phyloP scores from a whole-genome alignment of 2,329 filamentous ascomycete species.

The Aspergillus texensis region DNA sequence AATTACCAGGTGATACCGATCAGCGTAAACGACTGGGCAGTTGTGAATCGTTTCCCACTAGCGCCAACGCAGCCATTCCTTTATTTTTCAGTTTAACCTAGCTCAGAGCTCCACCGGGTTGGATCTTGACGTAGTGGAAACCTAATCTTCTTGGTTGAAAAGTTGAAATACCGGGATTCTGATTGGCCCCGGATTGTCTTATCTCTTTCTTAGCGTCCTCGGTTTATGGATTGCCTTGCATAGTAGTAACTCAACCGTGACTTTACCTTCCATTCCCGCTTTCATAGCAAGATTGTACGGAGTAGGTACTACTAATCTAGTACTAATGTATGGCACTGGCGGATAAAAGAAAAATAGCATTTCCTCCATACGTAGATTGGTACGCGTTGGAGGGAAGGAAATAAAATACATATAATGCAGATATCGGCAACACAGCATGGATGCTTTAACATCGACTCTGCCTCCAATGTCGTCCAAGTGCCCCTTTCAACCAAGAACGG shows the following conservation, averaged over 20 bases:
- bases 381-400: background rate
- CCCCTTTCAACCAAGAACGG: slow-evolving; percentile 12
- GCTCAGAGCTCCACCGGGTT: slow-evolving; percentile 24
- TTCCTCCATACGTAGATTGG: background rate
- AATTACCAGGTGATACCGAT: slow-evolving; percentile 16
- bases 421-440: background rate
- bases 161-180: slow-evolving; percentile 32
- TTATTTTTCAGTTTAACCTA: slow-evolving; percentile 13
- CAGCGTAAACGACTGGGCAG: background rate
- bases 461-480: background rate
- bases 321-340: background rate
- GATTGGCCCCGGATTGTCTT: slow-evolving; percentile 35
- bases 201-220: slow-evolving; percentile 27
- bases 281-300: too few relatives aligned
- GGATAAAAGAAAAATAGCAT: background rate
- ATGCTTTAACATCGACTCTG: background rate
- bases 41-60: slow-evolving; percentile 16
- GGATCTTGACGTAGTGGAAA: slow-evolving; percentile 42
- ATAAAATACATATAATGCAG: background rate
- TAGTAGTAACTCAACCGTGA: background rate
- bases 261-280: too few relatives aligned
- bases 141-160: slow-evolving; percentile 35
- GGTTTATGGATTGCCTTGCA: slow-evolving; percentile 9
- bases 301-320: background rate
- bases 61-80: slow-evolving; percentile 14